Conservation (phyloP, 306 rosid genomes). For the Malus sylvestris region DNA sequence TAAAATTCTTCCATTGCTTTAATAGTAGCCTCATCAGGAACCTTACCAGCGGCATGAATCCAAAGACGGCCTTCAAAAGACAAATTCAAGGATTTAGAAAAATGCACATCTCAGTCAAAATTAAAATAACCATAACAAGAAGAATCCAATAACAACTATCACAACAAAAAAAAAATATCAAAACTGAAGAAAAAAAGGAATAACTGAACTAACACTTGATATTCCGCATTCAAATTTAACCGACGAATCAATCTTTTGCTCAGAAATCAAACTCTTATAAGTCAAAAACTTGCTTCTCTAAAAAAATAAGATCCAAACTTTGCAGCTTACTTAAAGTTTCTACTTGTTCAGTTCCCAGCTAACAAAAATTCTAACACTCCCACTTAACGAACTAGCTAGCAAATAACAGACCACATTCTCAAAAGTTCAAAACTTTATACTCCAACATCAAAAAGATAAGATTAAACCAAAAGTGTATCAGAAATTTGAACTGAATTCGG, state of each 20-base stretch:
- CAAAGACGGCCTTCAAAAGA: slow-evolving; percentile 72
- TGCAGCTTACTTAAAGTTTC: background rate
- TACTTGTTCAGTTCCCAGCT: background rate
- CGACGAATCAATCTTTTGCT: background rate
- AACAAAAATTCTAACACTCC: background rate
- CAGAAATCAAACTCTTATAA: background rate
- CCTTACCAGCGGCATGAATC: slow-evolving; percentile 97
- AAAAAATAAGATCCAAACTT: background rate
- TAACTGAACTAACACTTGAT: background rate
- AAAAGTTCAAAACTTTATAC: background rate
- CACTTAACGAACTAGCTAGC: background rate
- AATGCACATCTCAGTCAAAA: background rate
- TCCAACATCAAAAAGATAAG: background rate
- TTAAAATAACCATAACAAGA: background rate
- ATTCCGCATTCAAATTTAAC: background rate
- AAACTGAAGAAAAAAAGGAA: background rate
- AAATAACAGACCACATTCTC: background rate
- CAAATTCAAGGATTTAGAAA: slow-evolving; percentile 11
- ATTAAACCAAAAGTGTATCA: background rate
- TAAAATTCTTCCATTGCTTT: slow-evolving; percentile 89
- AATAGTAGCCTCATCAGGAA: slow-evolving; percentile 81
- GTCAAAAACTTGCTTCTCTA: background rate
- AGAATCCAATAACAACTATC: background rate
- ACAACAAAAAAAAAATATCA: background rate
- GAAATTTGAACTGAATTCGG: background rate